Percentiles rank a stretch among this genome's conserved stretches.
Conservation (phyloP, 768 basidiomycete species). For the Tricholoma hemisulphureum region DNA sequence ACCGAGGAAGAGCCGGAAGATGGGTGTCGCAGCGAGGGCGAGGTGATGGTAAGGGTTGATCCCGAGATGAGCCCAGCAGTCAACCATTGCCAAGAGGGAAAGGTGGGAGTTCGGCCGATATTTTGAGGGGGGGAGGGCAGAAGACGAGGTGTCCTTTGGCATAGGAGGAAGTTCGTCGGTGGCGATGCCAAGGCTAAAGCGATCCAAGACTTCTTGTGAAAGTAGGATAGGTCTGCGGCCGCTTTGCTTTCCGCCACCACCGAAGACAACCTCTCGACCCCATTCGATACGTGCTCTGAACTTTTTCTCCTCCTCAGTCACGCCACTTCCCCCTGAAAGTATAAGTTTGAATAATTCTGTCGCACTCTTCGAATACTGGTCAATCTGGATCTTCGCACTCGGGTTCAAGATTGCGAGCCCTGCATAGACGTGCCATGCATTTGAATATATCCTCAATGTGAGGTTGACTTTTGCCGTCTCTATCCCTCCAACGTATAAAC, state of each 20-base stretch:
- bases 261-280: slow-evolving; percentile 78
- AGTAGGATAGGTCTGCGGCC: slow-evolving; percentile 69
- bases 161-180: slow-evolving; percentile 36
- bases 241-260: slow-evolving; percentile 27
- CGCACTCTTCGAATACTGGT: slow-evolving; percentile 83
- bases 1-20: slow-evolving; percentile 96
- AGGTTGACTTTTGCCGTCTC: slow-evolving; percentile 99
- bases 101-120: slow-evolving; percentile 84
- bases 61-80: slow-evolving; percentile 87
- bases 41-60: slow-evolving; percentile 92
- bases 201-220: slow-evolving; percentile 81
- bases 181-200: slow-evolving; percentile 73
- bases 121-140: slow-evolving; percentile 41
- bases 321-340: slow-evolving; percentile 55
- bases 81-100: slow-evolving; percentile 95
- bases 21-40: slow-evolving; percentile 89
- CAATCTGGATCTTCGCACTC: slow-evolving; percentile 80
- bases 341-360: slow-evolving; percentile 96
- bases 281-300: slow-evolving; percentile 73
- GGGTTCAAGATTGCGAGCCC: slow-evolving; percentile 98
- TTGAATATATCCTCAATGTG: slow-evolving; percentile 92
- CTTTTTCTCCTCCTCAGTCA: slow-evolving; percentile 36
- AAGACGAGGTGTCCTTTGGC: slow-evolving; percentile 50
- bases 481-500: slow-evolving; percentile 93
- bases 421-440: slow-evolving; percentile 99